phyloP scores from a whole-genome alignment of 371 early-diverging fungal genomes.

The Syncephalastrum sp. region DNA sequence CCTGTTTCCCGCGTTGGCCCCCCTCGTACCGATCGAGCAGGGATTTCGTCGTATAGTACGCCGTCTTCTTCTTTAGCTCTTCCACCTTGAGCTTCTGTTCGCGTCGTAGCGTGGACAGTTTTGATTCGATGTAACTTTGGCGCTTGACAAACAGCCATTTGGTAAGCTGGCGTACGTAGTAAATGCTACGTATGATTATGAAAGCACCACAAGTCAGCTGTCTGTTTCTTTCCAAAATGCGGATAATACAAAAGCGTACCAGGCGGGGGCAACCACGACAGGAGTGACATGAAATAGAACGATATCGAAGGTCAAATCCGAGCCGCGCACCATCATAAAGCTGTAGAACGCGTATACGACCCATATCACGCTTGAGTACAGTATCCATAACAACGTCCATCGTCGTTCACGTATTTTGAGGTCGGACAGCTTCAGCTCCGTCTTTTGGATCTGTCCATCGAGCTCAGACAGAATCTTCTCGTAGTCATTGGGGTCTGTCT shows the following conservation, averaged over 20 bases:
- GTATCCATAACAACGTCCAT: conserved; percentile 64
- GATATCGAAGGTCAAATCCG: conserved; percentile 3
- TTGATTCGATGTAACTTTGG: conserved; percentile 52
- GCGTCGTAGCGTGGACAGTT: conserved; percentile 49
- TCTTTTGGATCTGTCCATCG: conserved; percentile 71
- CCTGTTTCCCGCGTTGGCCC: background rate
- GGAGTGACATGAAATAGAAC: conserved; percentile 15
- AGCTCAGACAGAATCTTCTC: conserved; percentile 79
- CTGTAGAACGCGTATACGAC: conserved; percentile 53
- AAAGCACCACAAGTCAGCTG: too few species aligned
- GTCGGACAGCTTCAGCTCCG: conserved; percentile 62
- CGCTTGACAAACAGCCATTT: conserved; percentile 56
- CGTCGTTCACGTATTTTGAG: conserved; percentile 63
- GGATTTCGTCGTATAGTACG: conserved; percentile 86
- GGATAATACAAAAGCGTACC: conserved; percentile 29
- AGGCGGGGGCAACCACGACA: conserved; percentile 49
- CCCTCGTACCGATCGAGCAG: conserved; percentile 71
- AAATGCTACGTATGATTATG: conserved; percentile 33
- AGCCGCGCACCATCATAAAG: conserved; percentile 19
- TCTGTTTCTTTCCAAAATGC: too few species aligned
- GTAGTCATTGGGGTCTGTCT: conserved; percentile 55
- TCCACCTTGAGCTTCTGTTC: conserved; percentile 74
- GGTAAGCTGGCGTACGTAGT: conserved; percentile 41
- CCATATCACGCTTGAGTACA: conserved; percentile 70
- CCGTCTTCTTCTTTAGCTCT: conserved; percentile 84